Evolutionary conservation across 305 asterid genomes (phyloP), one percentile per base, ranked within the genome.

Genomic region (Solanum hybrid): DNA sequence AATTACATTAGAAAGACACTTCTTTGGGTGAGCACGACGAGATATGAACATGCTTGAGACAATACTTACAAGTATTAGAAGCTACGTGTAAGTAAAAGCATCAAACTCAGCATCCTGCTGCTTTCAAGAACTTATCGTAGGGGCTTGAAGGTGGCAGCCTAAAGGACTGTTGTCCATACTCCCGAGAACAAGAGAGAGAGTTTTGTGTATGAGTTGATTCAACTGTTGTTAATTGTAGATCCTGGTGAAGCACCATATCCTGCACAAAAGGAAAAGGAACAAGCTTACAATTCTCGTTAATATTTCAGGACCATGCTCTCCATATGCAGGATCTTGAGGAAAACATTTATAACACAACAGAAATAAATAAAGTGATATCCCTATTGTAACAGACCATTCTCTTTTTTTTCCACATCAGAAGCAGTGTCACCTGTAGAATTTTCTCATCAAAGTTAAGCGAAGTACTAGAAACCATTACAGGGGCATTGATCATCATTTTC

Each of bases 71-170:
- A 32, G 85, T 72, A 87, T 72, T 40, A 87, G 84, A 87, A 27
- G 66, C 27, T 20, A 86, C 17, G 37, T 71, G 79, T 24, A 86
- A 71, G 69, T 87, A 87, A 87, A 40, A 73, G 56, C 40, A 71
- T 10, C 40, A 87, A 26, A 40, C 81, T 87, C 86, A 93, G 91
- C 95, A 93, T 86, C 95, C 93, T 16, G 95, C 95, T 32, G 95
- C 93, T 90, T 92, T 93, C 89, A 93, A 86, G 89, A 93, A 93
- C 75, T 93, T 93, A 91, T 93, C 94, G 10, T 93, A 93, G 27
- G 95, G 95, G 90, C 95, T 93, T 72, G 95, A 92, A 78, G 95
- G 95, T 37, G 95, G 95, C 56, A 93, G 91, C 91, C 94, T 88
- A 78, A 93, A 93, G 36, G 94, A 92, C 72, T 92, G 92, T 82